Evolutionary conservation across 805 yeast species (phyloP), one percentile per base, ranked within the genome.

Genomic region (Metschnikowia drakensbergensis): DNA sequence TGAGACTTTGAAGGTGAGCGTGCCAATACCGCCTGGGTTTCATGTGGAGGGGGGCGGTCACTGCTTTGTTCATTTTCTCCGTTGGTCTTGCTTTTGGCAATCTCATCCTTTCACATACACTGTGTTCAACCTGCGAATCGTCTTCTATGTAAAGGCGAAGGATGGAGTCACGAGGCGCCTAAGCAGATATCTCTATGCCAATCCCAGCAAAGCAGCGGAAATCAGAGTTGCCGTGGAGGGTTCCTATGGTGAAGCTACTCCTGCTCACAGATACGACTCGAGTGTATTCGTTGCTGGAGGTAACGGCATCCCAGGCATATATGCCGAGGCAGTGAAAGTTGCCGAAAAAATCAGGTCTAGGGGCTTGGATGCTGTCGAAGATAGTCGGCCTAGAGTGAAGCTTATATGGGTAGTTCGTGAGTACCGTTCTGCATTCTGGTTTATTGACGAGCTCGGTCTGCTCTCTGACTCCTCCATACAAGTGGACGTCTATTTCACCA

Each of bases 351-450:
- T 23, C 4, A 2, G 13, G 7, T 41, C 27, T 10, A 17, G 39
- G 17, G 17, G 17, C 6, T 9, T 35, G 10, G 23, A 7, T 25
- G 22, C 11, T 26, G 28, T 32, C 22, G 35, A 32, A 32, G 13
- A n/a, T n/a, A 3, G 22, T 32, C 35, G 23, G 11, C 25, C 42
- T 63, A 59, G 42, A 44, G 50, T 69, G 29, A 75, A 77, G 48
- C 71, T 87, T 46, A 65, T 77, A 33, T 88, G 96, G 96, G 74
- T 77, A 6, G 71, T 86, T 7, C 71, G 83, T 47, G 79, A 81
- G 33, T 68, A 72, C 50, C 66, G 67, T 36, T 75, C 83, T 6
- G 59, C 86, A 5, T 54, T 58, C 13, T 77, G 83, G 81, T 77
- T 79, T 49, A 60, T 63, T 31, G 72, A 72, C 9, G 84, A 80